These are phyloP conservation scores for Gossypium raimondii DNA, from an alignment of 345 rosid genomes.

Conservation along the genomic window DNA sequence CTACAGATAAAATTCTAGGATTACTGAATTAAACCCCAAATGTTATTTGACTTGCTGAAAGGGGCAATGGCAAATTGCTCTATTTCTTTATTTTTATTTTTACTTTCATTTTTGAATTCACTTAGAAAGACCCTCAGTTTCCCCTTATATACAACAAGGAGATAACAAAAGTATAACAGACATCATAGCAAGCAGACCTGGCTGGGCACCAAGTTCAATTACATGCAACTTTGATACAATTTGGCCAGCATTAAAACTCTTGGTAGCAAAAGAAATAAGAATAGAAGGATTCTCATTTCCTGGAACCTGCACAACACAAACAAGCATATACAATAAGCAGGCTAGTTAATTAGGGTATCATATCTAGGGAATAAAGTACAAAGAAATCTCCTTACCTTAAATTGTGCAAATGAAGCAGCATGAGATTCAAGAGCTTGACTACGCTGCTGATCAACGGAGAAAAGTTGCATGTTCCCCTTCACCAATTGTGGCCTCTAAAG, in stretches of 20 bases:
- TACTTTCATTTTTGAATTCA: not conserved
- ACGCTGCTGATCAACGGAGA: conserved; percentile 93
- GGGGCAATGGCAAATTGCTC: not conserved
- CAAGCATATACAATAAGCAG: not conserved
- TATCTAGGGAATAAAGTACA: not conserved
- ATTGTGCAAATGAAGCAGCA: conserved; percentile 98
- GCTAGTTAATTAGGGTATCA: not conserved
- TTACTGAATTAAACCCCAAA: not conserved
- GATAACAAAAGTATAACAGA: not conserved
- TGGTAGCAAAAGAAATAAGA: conserved; percentile 88
- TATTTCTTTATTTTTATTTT: not conserved
- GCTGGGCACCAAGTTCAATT: conserved; percentile 97
- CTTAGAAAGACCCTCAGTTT: not conserved
- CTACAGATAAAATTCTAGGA: not conserved
- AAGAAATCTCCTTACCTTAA: conserved; percentile 45
- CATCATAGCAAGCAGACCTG: conserved; percentile 42
- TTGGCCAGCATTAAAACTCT: conserved; percentile 86
- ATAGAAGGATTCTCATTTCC: conserved; percentile 94
- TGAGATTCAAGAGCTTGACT: conserved; percentile 99
- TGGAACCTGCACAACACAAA: conserved; percentile 49
- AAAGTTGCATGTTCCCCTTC: conserved; percentile 93
- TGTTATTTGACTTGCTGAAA: not conserved
- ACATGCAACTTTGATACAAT: conserved; percentile 86
- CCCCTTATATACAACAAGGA: not conserved
- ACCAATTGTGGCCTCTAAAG: conserved; percentile 77